Evolutionary conservation across 306 rosid genomes (phyloP), one percentile per base, ranked within the genome.

Genomic region (Arachis hypogaea): DNA sequence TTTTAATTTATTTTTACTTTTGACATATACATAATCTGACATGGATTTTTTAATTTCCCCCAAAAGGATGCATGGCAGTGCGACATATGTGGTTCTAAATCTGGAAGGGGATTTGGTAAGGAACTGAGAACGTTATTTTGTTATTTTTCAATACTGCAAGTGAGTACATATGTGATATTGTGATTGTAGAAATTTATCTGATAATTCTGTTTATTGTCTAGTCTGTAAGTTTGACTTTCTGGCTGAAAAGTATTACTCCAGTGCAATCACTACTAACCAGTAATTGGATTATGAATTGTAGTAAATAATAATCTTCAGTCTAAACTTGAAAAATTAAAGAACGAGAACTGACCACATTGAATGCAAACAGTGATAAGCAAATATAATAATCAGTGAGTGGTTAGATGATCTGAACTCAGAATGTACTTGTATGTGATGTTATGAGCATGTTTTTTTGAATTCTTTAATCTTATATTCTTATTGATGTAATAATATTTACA

Each of bases 101-200:
- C 99, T 75, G 99, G 99, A 86, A 86, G 89, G 86, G 99, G 99
- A 44, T 95, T 95, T 83, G 97, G 99, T 95, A 86, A 87, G 93
- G 73, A 69, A 36, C 2, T 42, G 5, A 7, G 64, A 16, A 57
- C 70, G 64, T 69, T 28, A 14, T 59, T 40, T 43, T 54, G 55
- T 57, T 43, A 61, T 51, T 28, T 30, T 68, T 5, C 50, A 28
- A 0, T 64, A 18, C 64, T 11, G 11, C 45, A 22, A 44, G 3
- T 0, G 43, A 5, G 45, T 41, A 68, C 30, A 52, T 11, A 33
- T 52, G 11, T 22, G 33, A 41, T 63, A 56, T 46, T 50, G 57
- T 68, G 66, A n/a, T 10, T 28, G 4, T 41, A 40, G 14, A 45
- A 7, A n/a, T 55, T 10, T 7, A 36, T 0, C 59, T 16, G 58